phyloP scores from a whole-genome alignment of 441 rosid species.

The Populus hybrid region DNA sequence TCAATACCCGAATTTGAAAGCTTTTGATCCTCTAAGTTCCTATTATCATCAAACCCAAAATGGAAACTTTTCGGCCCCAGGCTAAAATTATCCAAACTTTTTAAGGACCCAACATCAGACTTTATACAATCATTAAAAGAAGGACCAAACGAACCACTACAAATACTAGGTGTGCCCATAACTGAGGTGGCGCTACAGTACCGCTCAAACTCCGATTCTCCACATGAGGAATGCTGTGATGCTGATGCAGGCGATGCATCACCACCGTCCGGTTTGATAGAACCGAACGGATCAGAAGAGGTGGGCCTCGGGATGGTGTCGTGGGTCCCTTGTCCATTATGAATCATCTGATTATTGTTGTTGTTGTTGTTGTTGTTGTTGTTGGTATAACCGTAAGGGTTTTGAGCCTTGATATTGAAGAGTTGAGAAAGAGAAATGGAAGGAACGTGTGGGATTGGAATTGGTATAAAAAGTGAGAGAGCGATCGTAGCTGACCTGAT shows the following conservation, averaged over 20 bases:
- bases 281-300: conserved; percentile 46
- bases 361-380: not conserved
- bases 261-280: conserved; percentile 26
- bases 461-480: not conserved
- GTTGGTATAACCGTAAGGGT: not conserved
- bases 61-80: conserved; percentile 38
- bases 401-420: not conserved
- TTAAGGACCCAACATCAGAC: conserved; percentile 57
- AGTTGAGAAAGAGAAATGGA: not conserved
- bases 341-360: conserved; percentile 29
- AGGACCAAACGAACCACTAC: conserved; percentile 50
- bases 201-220: conserved; percentile 78
- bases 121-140: conserved; percentile 55
- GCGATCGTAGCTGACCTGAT: not conserved
- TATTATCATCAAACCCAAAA: not conserved
- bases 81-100: conserved; percentile 50
- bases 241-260: conserved; percentile 53
- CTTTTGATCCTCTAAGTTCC: conserved; percentile 20
- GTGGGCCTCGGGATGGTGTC: conserved; percentile 32
- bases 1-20: conserved; percentile 30
- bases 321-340: conserved; percentile 44
- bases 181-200: conserved; percentile 87
- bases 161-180: conserved; percentile 72
- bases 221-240: conserved; percentile 77
- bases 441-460: not conserved